These are phyloP conservation scores for Dichotomocladium elegans DNA, from an alignment of 371 early-diverging fungal species.

Conservation along the genomic window DNA sequence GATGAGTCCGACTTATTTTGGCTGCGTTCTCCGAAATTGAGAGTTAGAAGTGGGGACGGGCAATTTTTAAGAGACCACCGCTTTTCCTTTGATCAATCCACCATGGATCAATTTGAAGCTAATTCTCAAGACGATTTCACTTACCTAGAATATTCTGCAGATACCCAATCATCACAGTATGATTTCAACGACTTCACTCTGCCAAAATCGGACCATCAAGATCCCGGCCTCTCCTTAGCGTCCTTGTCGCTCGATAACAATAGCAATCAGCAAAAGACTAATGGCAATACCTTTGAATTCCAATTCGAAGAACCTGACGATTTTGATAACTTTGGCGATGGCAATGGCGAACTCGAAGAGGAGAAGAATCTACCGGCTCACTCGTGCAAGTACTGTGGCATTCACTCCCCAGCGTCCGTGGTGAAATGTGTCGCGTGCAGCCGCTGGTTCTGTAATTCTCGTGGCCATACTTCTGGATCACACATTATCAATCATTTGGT, in stretches of 20 bases:
- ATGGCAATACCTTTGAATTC: conserved; percentile 29
- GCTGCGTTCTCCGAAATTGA: no score
- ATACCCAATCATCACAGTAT: conserved; percentile 63
- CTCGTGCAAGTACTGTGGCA: conserved; percentile 94
- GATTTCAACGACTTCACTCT: conserved; percentile 56
- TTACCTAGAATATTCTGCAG: conserved; percentile 50
- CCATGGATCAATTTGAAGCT: conserved; percentile 50
- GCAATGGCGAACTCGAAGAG: conserved; percentile 20
- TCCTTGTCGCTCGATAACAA: conserved; percentile 20
- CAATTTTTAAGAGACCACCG: background rate
- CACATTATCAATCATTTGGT: conserved; percentile 97
- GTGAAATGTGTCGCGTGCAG: conserved; percentile 93
- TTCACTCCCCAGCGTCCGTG: conserved; percentile 85
- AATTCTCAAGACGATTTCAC: conserved; percentile 52
- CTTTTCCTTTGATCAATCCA: no score
- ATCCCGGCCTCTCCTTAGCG: conserved; percentile 29
- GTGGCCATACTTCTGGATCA: conserved; percentile 89
- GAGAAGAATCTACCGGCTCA: conserved; percentile 75
- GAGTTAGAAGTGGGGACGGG: no score
- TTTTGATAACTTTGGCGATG: conserved; percentile 43
- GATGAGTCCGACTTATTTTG: background rate
- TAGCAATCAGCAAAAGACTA: conserved; percentile 16
- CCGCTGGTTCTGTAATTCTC: conserved; percentile 96
- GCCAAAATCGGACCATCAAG: conserved; percentile 24
- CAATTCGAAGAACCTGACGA: conserved; percentile 51